Evolutionary conservation across 441 rosid genomes (phyloP), one percentile per base, ranked within the genome.

Genomic region (Dalechampia spathulata): DNA sequence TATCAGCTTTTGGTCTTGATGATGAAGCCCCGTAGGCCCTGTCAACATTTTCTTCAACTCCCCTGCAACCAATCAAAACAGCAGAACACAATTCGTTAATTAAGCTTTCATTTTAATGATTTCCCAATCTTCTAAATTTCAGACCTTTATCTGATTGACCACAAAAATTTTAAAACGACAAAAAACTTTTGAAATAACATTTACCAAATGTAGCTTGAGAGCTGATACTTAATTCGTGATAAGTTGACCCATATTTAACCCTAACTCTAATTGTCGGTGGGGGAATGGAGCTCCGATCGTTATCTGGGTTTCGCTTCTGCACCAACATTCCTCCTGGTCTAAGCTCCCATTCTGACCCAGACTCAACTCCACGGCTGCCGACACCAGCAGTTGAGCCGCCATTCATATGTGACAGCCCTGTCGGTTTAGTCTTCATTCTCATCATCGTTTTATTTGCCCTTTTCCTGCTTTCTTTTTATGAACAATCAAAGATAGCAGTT

Each of bases 241-340:
- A 85, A 16, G 79, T 80, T 16, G 93, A 68, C 74, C 95, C 85
- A 57, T 82, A 78, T 67, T 93, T 93, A 71, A 90, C 89, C 78
- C 87, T 77, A 55, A 90, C 95, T 72, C 97, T 78, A 53, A 93
- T 79, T 66, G 86, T 78, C 72, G 96, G 93, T 32, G 92, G 87
- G 11, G 95, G 90, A 50, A 72, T 65, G 48, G 90, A 63, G 65
- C 26, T 32, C 60, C 78, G 80, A 69, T 83, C 95, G 54, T 83
- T 79, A 43, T 83, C 92, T 55, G 83, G 83, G 70, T 60, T 79
- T 3, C 97, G 76, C 65, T 85, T 92, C 78, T 92, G 99, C 10
- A 92, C 99, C 63, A 92, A 66, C 99, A 92, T 89, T 32, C 99
- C 99, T 6, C 99, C 97, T 7, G 99, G 99, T 63, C 99, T 75